Percentiles rank a stretch among this genome's conserved stretches.
Conservation (phyloP, 225 moss, liverwort and hornwort genomes). For the Bryum argenteum region DNA sequence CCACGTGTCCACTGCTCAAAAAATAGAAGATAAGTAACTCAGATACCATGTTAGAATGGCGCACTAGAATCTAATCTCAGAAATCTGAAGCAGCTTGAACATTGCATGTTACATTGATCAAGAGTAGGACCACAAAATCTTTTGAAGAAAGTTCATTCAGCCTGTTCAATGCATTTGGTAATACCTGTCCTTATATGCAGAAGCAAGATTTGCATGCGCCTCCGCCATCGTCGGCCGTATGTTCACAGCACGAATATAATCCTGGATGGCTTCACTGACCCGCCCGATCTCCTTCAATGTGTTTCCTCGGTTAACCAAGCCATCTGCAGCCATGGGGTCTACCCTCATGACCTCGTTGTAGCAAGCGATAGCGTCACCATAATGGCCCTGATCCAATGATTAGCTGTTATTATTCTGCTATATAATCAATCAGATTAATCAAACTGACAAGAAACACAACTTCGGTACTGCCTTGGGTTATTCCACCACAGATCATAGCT, state of each 20-base stretch:
- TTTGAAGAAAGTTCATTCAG: conserved; percentile 6
- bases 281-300: conserved; percentile 95
- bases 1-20: conserved; percentile 86
- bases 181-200: conserved; percentile 99
- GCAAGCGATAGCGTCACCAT: conserved; percentile 91
- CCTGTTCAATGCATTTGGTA: conserved; percentile 38
- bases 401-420: conserved; percentile 6
- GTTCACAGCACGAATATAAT: conserved; percentile 90
- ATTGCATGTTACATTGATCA: background rate
- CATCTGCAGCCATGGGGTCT: conserved; percentile 97
- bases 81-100: background rate
- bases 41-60: conserved; percentile 8
- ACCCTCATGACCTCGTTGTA: conserved; percentile 99
- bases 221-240: conserved; percentile 99
- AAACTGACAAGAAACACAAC: conserved; percentile 1
- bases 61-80: conserved; percentile 1
- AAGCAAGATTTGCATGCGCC: conserved; percentile 98
- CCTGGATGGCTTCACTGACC: conserved; percentile 97
- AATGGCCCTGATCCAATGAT: conserved; percentile 69
- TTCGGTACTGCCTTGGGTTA: background rate
- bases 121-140: conserved; percentile 11
- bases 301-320: conserved; percentile 95
- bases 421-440: background rate
- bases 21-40: conserved; percentile 2
- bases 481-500: conserved; percentile 3